Conservation (phyloP, 2,329 filamentous ascomycete genomes). For the Exophiala xenobiotica region DNA sequence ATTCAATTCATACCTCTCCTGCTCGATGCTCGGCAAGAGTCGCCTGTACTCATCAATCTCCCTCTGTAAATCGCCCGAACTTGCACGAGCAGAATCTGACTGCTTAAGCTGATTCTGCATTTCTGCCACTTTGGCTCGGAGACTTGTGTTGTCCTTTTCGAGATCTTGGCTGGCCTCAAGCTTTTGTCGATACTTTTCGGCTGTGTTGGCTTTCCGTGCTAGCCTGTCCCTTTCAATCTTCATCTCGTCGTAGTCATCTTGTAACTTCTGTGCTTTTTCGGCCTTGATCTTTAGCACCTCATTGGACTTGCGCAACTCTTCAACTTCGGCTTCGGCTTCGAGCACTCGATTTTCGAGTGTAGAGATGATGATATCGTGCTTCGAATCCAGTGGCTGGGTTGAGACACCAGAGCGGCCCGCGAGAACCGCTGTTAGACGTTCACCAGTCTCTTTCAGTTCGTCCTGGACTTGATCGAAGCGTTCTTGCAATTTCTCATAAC, state of each 20-base stretch:
- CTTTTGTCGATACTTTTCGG: conserved; percentile 52
- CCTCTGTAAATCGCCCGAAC: conserved; percentile 29
- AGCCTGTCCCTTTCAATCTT: conserved; percentile 49
- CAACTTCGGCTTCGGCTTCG: conserved; percentile 46
- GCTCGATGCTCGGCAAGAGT: conserved; percentile 48
- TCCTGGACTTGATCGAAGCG: conserved; percentile 49
- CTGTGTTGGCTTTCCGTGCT: conserved; percentile 48
- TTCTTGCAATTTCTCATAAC: conserved; percentile 57
- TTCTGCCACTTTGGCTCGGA: conserved; percentile 48
- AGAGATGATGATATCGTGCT: conserved; percentile 71
- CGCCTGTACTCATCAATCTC: conserved; percentile 40
- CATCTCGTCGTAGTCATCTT: conserved; percentile 51
- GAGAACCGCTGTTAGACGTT: conserved; percentile 53
- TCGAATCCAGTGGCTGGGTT: conserved; percentile 48
- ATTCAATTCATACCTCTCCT: conserved; percentile 49
- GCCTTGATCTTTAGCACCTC: conserved; percentile 47
- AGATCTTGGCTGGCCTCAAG: conserved; percentile 49
- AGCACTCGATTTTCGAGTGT: conserved; percentile 67
- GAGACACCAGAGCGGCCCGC: conserved; percentile 46
- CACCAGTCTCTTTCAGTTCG: conserved; percentile 48
- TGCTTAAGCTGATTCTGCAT: conserved; percentile 49
- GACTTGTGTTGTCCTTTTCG: conserved; percentile 48
- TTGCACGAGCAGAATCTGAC: conserved; percentile 39
- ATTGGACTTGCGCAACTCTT: conserved; percentile 45
- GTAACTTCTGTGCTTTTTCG: conserved; percentile 44